A percentile compares a stretch with the other conserved stretches of the same genome.
Evolutionary conservation across 768 basidiomycete genomes (phyloP).

Genomic region (Suillus sp.): DNA sequence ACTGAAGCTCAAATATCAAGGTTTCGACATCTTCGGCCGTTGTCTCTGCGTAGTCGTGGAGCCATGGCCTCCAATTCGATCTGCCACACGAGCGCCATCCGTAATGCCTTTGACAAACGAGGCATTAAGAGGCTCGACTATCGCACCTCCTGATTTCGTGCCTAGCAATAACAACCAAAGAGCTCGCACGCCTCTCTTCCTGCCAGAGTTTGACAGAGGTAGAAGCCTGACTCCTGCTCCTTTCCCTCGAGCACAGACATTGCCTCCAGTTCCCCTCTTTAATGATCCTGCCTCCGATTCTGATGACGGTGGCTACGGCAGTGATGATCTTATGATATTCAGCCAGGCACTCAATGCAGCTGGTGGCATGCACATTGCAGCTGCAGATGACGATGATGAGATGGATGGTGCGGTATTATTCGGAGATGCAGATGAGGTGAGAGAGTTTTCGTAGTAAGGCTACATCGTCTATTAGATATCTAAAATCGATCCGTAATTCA

Average conservation of each 20-base stretch:
- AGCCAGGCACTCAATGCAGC: slow-evolving; percentile 69
- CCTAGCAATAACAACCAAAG: slow-evolving; percentile 32
- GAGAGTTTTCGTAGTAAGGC: slow-evolving; percentile 48
- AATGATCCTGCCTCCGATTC: slow-evolving; percentile 33
- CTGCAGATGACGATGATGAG: slow-evolving; percentile 74
- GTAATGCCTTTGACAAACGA: slow-evolving; percentile 29
- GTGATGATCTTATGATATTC: slow-evolving; percentile 68
- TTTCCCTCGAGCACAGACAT: slow-evolving; percentile 24
- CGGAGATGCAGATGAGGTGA: slow-evolving; percentile 80
- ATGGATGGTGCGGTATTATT: slow-evolving; percentile 74
- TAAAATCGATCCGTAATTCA: slow-evolving; percentile 30
- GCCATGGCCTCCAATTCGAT: slow-evolving; percentile 65
- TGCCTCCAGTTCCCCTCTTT: slow-evolving; percentile 48
- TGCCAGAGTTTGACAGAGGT: slow-evolving; percentile 60
- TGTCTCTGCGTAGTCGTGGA: slow-evolving; percentile 85
- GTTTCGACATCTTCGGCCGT: slow-evolving; percentile 68
- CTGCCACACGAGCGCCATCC: slow-evolving; percentile 35
- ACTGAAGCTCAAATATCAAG: slow-evolving; percentile 66
- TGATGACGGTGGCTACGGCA: slow-evolving; percentile 38
- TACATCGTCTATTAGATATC: slow-evolving; percentile 19
- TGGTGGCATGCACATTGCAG: slow-evolving; percentile 57
- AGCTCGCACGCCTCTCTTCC: slow-evolving; percentile 68
- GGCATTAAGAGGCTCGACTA: slow-evolving; percentile 33
- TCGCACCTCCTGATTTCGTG: slow-evolving; percentile 36
- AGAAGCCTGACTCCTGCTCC: slow-evolving; percentile 43